Percentiles rank a stretch among this genome's conserved stretches.
These are phyloP conservation scores for Oryza glumipatula DNA, from an alignment of 176 grass and related monocot species.

Conservation along the genomic window DNA sequence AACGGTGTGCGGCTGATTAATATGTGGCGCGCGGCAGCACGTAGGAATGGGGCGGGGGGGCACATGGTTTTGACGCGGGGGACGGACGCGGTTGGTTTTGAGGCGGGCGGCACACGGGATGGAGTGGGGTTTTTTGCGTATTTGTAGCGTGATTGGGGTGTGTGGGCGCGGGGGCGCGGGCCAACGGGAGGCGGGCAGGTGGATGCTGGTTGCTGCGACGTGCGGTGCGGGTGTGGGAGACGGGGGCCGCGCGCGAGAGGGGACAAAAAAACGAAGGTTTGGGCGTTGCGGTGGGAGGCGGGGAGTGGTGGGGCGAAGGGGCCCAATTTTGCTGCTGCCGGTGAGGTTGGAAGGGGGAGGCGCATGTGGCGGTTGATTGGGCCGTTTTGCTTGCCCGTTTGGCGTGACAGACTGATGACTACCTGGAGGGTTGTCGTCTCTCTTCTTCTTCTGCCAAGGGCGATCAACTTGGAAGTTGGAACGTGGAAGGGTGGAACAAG, in stretches of 20 bases:
- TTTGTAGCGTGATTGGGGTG: background rate
- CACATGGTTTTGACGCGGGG: slow-evolving; percentile 48
- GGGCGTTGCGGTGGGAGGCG: background rate
- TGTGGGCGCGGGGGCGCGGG: background rate
- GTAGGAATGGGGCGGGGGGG: slow-evolving; percentile 19
- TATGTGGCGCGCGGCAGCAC: slow-evolving; percentile 15
- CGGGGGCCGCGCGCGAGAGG: background rate
- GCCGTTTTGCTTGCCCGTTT: too few species aligned
- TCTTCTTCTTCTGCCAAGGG: background rate
- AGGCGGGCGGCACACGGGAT: slow-evolving; percentile 56
- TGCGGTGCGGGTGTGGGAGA: background rate
- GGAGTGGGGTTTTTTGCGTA: background rate
- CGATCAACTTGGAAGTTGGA: too few species aligned
- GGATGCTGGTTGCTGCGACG: background rate
- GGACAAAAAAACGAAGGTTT: background rate
- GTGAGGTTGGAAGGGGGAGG: background rate
- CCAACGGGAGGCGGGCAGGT: slow-evolving; percentile 2
- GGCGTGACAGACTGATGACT: background rate
- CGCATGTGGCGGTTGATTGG: too few species aligned
- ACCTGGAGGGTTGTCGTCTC: background rate
- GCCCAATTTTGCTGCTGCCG: background rate
- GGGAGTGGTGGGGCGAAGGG: background rate
- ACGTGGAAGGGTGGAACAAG: background rate
- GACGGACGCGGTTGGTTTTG: slow-evolving; percentile 21
- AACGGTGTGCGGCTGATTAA: background rate